Percentiles rank a stretch among this genome's conserved stretches.
Conservation (phyloP, 331 rosid genomes). For the Telfairia occidentalis region DNA sequence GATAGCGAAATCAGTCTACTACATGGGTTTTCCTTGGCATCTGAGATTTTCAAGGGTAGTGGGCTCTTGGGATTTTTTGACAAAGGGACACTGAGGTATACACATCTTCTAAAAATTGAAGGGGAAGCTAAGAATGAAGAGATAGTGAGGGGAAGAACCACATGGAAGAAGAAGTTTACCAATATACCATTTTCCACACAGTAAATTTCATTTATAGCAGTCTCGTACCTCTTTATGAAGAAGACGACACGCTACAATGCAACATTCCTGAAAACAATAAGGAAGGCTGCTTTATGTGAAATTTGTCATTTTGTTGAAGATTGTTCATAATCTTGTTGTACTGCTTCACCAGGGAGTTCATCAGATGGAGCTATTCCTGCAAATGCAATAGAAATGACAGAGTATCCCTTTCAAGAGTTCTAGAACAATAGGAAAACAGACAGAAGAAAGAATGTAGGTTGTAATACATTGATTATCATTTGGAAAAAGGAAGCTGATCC, state of each 20-base stretch:
- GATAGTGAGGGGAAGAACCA: constrained; percentile 78
- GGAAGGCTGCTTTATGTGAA: not conserved
- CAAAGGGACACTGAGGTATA: constrained; percentile 38
- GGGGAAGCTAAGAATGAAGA: constrained; percentile 51
- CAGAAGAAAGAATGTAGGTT: not conserved
- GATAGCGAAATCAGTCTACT: constrained; percentile 27
- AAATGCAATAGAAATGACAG: constrained; percentile 2
- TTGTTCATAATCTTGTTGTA: not conserved
- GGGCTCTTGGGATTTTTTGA: constrained; percentile 46
- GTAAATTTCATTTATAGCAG: not conserved
- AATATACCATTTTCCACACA: constrained; percentile 36
- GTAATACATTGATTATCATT: not conserved
- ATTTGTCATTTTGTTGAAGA: not conserved
- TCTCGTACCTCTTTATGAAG: not conserved
- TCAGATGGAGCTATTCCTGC: not conserved
- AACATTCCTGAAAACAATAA: constrained; percentile 6
- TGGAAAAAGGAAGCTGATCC: not conserved
- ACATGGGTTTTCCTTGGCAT: constrained; percentile 51
- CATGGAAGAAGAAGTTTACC: constrained; percentile 58
- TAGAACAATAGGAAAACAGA: not conserved
- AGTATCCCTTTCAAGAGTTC: not conserved
- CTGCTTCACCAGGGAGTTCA: constrained; percentile 3
- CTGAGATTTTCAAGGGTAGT: constrained; percentile 43
- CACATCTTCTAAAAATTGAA: constrained; percentile 57
- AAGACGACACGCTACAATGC: not conserved